Evolutionary conservation across 495 filamentous ascomycete species (phyloP).

Genomic region (Aspergillus nidulans): DNA sequence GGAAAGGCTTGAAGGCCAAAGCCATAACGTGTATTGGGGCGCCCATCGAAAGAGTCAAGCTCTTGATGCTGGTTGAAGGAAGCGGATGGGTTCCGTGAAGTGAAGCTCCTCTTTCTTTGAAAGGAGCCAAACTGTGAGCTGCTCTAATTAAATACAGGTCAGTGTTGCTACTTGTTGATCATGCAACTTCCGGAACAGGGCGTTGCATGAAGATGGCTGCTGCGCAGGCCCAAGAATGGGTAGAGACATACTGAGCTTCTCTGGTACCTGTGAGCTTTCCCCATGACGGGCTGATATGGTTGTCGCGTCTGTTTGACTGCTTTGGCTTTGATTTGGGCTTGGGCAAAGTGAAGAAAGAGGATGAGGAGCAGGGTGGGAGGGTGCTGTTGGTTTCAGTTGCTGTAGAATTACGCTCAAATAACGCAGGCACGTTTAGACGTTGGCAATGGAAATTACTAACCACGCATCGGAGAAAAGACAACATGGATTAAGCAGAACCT

Average conservation of each 20-base stretch:
- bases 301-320: not conserved
- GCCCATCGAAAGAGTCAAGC: not conserved
- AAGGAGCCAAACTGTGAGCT: not conserved
- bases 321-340: not conserved
- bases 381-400: not conserved
- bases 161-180: not conserved
- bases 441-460: not conserved
- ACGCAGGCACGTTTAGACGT: not conserved
- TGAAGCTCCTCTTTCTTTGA: not conserved
- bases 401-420: not conserved
- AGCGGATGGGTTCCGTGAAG: not conserved
- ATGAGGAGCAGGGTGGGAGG: not conserved
- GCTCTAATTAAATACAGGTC: not conserved
- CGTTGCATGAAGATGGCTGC: not conserved
- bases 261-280: slow-evolving; percentile 2
- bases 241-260: slow-evolving; percentile 5
- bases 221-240: not conserved
- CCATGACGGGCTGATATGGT: not conserved
- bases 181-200: not conserved
- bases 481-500: not conserved
- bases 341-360: not conserved
- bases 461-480: not conserved
- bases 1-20: not conserved
- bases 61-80: not conserved
- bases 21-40: not conserved